phyloP scores from a whole-genome alignment of 495 filamentous ascomycete species.

The Xylaria cubensis region DNA sequence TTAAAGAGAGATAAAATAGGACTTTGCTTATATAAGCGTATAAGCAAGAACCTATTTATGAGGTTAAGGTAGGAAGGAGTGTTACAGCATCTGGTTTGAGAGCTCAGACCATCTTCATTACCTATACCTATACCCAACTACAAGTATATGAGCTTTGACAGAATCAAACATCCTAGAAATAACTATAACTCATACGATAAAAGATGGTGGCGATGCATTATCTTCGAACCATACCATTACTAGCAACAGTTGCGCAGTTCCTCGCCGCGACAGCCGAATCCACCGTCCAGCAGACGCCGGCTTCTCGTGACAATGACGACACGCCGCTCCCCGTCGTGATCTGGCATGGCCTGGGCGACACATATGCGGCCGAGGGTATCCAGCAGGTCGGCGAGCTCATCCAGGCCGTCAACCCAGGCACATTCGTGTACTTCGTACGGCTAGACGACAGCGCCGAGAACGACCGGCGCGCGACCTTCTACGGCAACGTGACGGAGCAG shows the following conservation, averaged over 20 bases:
- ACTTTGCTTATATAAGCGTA: background rate
- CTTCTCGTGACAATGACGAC: conserved; percentile 48
- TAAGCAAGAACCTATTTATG: background rate
- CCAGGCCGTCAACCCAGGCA: conserved; percentile 77
- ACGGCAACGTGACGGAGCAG: conserved; percentile 88
- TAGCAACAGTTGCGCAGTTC: conserved; percentile 26
- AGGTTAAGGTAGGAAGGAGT: no score
- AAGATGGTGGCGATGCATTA: conserved; percentile 24
- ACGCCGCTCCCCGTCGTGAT: conserved; percentile 84
- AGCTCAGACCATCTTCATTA: background rate
- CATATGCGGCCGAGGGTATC: conserved; percentile 78
- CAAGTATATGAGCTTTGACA: background rate
- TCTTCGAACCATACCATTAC: conserved; percentile 28
- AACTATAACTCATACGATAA: background rate
- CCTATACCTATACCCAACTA: background rate
- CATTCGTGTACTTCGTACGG: conserved; percentile 80
- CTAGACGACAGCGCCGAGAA: conserved; percentile 67
- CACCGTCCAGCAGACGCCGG: conserved; percentile 15
- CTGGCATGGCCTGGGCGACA: conserved; percentile 83
- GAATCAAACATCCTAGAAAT: background rate
- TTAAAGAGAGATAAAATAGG: background rate
- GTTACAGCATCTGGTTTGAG: background rate
- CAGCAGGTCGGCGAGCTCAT: conserved; percentile 68
- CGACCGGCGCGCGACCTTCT: conserved; percentile 85
- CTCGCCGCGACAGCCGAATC: conserved; percentile 31